A percentile compares a stretch with the other conserved stretches of the same genome.
These are phyloP conservation scores for Botrytis paeoniae DNA, from an alignment of 2,329 filamentous ascomycete genomes.

Conservation along the genomic window DNA sequence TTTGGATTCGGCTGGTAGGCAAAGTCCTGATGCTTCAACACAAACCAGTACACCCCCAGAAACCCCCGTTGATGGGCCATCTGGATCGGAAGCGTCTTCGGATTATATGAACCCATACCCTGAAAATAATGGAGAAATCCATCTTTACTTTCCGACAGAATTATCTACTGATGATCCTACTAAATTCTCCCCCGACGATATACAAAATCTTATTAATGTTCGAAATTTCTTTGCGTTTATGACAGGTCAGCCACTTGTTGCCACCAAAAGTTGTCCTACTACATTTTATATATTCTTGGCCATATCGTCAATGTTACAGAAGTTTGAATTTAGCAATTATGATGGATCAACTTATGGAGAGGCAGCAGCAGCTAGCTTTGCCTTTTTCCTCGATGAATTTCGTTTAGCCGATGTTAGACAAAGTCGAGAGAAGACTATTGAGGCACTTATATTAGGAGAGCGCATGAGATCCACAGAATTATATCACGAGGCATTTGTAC, in stretches of 20 bases:
- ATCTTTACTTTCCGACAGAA: constrained; percentile 51
- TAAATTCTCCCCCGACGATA: constrained; percentile 43
- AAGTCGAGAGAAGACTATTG: constrained; percentile 84
- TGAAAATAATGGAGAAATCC: constrained; percentile 45
- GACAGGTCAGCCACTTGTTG: constrained; percentile 60
- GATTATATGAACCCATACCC: constrained; percentile 30
- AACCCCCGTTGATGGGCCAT: constrained; percentile 27
- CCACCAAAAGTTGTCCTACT: constrained; percentile 51
- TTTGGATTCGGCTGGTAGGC: constrained; percentile 41
- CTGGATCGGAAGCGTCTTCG: constrained; percentile 27
- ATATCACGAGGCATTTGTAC: constrained; percentile 89
- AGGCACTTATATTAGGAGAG: constrained; percentile 86
- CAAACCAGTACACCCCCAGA: constrained; percentile 41
- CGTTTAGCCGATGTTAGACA: constrained; percentile 73
- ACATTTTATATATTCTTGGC: constrained; percentile 54
- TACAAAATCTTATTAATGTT: constrained; percentile 56
- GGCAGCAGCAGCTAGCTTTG: constrained; percentile 62
- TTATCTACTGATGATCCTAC: constrained; percentile 22
- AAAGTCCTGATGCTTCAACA: constrained; percentile 36
- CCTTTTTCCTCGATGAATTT: constrained; percentile 74
- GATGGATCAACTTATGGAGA: constrained; percentile 59
- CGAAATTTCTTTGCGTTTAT: constrained; percentile 66
- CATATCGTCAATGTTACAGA: constrained; percentile 51
- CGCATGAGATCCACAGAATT: constrained; percentile 76
- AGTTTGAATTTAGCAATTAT: constrained; percentile 56